Evolutionary conservation across 768 basidiomycete species (phyloP).

Genomic region (Filobasidium floriforme): DNA sequence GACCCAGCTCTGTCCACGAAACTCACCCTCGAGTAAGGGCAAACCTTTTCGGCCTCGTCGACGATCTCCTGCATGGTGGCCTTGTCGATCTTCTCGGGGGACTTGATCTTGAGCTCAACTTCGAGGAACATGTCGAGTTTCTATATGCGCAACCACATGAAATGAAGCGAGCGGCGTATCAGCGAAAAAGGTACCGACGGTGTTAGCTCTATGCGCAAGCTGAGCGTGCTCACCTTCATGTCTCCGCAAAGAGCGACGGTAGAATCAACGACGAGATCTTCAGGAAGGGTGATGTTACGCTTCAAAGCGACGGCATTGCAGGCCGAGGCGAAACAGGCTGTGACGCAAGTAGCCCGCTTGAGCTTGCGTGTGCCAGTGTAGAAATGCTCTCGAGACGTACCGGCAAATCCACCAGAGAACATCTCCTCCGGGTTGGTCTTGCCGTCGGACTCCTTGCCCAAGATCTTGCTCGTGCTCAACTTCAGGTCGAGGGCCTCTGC

Average conservation of each 20-base stretch:
- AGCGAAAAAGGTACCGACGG: no score
- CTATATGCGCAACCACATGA: background rate
- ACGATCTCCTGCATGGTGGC: constrained; percentile 14
- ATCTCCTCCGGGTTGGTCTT: constrained; percentile 20
- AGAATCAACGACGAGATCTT: constrained; percentile 12
- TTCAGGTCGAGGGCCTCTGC: constrained; percentile 13
- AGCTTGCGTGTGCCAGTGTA: no score
- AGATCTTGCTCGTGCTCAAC: constrained; percentile 11
- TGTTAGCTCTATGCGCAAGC: no score
- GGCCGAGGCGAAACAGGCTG: constrained; percentile 20
- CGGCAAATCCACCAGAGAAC: constrained; percentile 14
- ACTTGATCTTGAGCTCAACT: constrained; percentile 13
- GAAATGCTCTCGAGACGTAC: no score
- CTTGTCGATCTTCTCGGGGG: constrained; percentile 14
- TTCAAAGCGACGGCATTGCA: constrained; percentile 18
- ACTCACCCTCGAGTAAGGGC: constrained; percentile 11
- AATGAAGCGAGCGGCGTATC: no score
- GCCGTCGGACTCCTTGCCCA: constrained; percentile 5
- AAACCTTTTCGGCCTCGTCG: constrained; percentile 15
- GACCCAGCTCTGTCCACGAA: background rate
- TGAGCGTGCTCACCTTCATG: constrained; percentile 12
- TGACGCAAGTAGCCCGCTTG: background rate
- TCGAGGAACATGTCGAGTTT: constrained; percentile 17
- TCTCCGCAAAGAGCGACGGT: constrained; percentile 14
- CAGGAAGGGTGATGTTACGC: constrained; percentile 12